Conservation (phyloP, 441 rosid species). For the Euphorbia schlechtendalii region DNA sequence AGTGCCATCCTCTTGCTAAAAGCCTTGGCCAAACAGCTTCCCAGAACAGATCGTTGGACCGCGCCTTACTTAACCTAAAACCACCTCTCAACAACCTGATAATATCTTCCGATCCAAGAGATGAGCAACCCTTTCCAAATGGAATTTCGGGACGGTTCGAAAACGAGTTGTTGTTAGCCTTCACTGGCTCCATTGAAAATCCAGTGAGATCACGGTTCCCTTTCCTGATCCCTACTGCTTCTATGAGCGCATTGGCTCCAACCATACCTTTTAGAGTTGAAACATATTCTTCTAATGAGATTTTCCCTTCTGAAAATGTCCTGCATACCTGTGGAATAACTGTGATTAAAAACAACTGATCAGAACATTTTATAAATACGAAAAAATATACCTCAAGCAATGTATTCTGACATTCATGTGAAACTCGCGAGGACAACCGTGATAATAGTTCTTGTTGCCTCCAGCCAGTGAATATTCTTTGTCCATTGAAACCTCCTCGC, state of each 20-base stretch:
- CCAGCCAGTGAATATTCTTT: constrained; percentile 62
- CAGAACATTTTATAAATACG: no score
- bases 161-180: constrained; percentile 24
- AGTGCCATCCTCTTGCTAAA: constrained; percentile 64
- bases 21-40: constrained; percentile 72
- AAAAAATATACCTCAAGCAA: constrained; percentile 48
- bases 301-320: constrained; percentile 53
- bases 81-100: constrained; percentile 43
- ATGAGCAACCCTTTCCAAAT: constrained; percentile 45
- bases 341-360: neutral
- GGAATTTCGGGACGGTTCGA: constrained; percentile 39
- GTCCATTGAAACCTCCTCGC: constrained; percentile 47
- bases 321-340: constrained; percentile 39
- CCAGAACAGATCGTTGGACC: constrained; percentile 57
- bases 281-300: constrained; percentile 55
- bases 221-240: constrained; percentile 70
- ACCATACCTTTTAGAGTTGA: constrained; percentile 44
- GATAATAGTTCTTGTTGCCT: constrained; percentile 70
- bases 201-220: constrained; percentile 55
- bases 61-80: constrained; percentile 57
- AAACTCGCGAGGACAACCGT: constrained; percentile 40
- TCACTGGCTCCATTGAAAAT: constrained; percentile 32
- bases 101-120: constrained; percentile 39
- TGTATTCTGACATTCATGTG: constrained; percentile 45
- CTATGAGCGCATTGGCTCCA: constrained; percentile 41